These are phyloP conservation scores for Tympanopsis confertula DNA, from an alignment of 2,329 filamentous ascomycete species.

Conservation along the genomic window DNA sequence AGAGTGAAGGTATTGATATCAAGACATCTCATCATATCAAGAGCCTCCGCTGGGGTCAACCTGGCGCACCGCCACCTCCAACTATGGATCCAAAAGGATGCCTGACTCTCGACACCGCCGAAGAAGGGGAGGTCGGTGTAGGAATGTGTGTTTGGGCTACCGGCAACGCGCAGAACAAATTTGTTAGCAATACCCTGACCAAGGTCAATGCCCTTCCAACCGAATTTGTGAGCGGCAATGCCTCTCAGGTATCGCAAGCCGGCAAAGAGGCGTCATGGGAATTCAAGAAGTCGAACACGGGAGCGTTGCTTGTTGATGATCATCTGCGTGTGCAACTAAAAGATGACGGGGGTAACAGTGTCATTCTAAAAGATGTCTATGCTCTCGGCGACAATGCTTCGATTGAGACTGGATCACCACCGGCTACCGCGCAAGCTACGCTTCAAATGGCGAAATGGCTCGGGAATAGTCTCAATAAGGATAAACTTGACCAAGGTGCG, in stretches of 20 bases:
- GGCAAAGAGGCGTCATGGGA: slow-evolving; percentile 22
- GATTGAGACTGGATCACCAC: slow-evolving; percentile 34
- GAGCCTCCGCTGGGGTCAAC: slow-evolving; percentile 35
- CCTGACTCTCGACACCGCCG: slow-evolving; percentile 39
- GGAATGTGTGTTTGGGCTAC: slow-evolving; percentile 46
- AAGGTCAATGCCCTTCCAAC: slow-evolving; percentile 18
- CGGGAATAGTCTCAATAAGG: slow-evolving; percentile 37
- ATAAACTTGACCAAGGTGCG: slow-evolving; percentile 17
- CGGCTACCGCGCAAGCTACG: slow-evolving; percentile 47
- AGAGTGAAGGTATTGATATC: slow-evolving; percentile 40
- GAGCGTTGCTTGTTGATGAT: slow-evolving; percentile 40
- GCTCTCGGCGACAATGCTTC: slow-evolving; percentile 44
- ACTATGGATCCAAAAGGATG: slow-evolving; percentile 27
- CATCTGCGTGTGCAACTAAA: slow-evolving; percentile 41
- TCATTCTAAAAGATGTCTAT: slow-evolving; percentile 38
- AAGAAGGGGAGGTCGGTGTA: slow-evolving; percentile 44
- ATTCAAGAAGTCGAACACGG: slow-evolving; percentile 32
- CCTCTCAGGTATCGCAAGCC: too few species aligned
- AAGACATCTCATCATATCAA: slow-evolving; percentile 46
- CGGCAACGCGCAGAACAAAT: slow-evolving; percentile 20
- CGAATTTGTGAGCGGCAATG: not conserved
- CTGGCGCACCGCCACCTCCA: slow-evolving; percentile 17
- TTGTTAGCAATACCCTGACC: slow-evolving; percentile 13
- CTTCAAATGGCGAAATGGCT: slow-evolving; percentile 47
- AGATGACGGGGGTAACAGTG: slow-evolving; percentile 17